phyloP scores from a whole-genome alignment of 495 filamentous ascomycete genomes.

The Chaetomium fimeti region DNA sequence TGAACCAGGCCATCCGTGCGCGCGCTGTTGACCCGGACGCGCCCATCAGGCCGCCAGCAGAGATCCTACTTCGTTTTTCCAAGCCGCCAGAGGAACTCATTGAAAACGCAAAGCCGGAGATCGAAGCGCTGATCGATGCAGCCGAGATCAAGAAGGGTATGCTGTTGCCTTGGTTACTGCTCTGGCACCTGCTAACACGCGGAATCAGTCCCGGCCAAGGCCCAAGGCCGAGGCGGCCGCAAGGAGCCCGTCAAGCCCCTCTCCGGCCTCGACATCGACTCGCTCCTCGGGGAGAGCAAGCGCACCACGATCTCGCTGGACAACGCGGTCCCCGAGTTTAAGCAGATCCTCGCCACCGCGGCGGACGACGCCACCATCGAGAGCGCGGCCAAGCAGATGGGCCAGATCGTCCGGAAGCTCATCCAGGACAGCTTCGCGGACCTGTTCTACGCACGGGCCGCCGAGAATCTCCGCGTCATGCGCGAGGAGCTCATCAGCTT shows the following conservation, averaged over 20 bases:
- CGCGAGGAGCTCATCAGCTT: constrained; percentile 71
- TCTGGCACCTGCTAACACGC: constrained; percentile 29
- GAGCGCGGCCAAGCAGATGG: constrained; percentile 73
- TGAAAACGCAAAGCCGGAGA: constrained; percentile 50
- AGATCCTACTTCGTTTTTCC: constrained; percentile 70
- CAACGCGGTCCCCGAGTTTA: constrained; percentile 92
- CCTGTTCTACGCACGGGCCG: constrained; percentile 66
- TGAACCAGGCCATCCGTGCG: constrained; percentile 78
- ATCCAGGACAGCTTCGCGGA: constrained; percentile 74
- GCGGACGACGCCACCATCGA: constrained; percentile 61
- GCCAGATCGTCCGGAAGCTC: constrained; percentile 62
- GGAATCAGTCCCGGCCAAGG: constrained; percentile 75
- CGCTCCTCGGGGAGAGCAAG: constrained; percentile 60
- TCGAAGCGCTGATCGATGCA: constrained; percentile 63
- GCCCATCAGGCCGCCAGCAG: constrained; percentile 62
- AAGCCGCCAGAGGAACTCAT: constrained; percentile 68
- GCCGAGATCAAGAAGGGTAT: constrained; percentile 86
- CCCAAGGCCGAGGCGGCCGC: constrained; percentile 67
- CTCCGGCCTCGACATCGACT: constrained; percentile 84
- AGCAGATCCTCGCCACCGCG: constrained; percentile 66
- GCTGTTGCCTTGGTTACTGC: neutral
- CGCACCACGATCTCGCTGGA: constrained; percentile 63
- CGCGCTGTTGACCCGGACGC: constrained; percentile 74
- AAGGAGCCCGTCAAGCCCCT: constrained; percentile 76
- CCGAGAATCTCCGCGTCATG: constrained; percentile 75